These are phyloP conservation scores for Plasmodium coatneyi DNA, from an alignment of 169 alveolate species.

Conservation along the genomic window DNA sequence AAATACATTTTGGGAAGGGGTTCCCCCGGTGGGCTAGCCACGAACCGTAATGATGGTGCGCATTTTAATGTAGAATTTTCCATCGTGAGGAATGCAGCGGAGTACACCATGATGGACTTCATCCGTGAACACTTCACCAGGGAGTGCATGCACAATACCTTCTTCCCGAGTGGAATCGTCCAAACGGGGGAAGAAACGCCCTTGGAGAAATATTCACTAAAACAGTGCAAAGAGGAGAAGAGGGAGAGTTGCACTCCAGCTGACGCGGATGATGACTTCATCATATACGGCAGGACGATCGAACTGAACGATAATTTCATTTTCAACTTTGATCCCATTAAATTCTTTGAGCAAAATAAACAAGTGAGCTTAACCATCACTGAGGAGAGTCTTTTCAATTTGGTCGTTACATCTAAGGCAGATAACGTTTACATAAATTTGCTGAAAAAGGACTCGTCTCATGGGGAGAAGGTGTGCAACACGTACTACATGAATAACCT, in stretches of 20 bases:
- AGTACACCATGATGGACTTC: slow-evolving; percentile 2
- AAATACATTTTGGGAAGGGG: background rate
- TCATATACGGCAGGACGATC: slow-evolving; percentile 37
- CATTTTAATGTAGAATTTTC: slow-evolving; percentile 37
- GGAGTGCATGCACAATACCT: slow-evolving; percentile 32
- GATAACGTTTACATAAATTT: slow-evolving; percentile 15
- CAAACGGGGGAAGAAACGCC: background rate
- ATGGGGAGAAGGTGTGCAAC: slow-evolving; percentile 16
- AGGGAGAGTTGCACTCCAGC: background rate
- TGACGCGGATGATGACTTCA: background rate
- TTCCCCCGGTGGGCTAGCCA: background rate
- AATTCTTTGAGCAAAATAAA: slow-evolving; percentile 14
- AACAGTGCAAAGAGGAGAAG: background rate
- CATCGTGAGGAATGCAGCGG: background rate
- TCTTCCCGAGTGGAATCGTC: slow-evolving; percentile 7
- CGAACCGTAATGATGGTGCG: background rate
- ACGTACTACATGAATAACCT: slow-evolving; percentile 36
- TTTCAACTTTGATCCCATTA: slow-evolving; percentile 42
- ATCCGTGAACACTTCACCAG: background rate
- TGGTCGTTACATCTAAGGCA: background rate
- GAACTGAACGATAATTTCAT: slow-evolving; percentile 39
- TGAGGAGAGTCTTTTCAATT: slow-evolving; percentile 49
- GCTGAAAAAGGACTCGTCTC: background rate
- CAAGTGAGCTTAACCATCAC: background rate
- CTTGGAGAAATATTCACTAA: background rate